Evolutionary conservation across 1,139 yeast genomes (phyloP), one percentile per base, ranked within the genome.

Genomic region (Candida glucosophila): DNA sequence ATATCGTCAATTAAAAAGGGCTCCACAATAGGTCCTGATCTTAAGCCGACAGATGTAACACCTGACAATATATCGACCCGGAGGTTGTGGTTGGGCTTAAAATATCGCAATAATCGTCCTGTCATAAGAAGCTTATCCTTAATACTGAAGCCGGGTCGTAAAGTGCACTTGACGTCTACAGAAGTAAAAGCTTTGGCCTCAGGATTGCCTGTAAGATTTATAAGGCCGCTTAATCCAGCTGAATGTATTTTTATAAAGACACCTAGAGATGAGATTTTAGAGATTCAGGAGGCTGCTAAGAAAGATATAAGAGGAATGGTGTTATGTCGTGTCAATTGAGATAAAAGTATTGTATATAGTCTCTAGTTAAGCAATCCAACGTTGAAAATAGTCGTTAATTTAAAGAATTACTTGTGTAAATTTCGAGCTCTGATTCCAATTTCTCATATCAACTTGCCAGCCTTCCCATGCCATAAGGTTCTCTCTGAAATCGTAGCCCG

Each of bases 1-100:
- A 63, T 92, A 27, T 71, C 86, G 2, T 72, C 86, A 6, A 69
- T 92, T 28, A 93, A 82, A 49, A 71, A 83, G 41, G 99, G 98
- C 4, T 80, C 92, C n/a, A 62, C 73, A 4, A 52, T 68, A n/a
- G 96, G 96, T 1, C 98, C 98, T 11, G 97, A 92, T 50, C 37
- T 56, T 21, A 55, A 47, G 9, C 79, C 82, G 11, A 75, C 73
- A 1, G 94, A 86, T 19, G 85, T 82, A 15, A 86, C 97, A 0
- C 86, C 79, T 22, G 95, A 83, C 48, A 88, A 90, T 47, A 73
- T 90, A 23, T 58, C 94, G 11, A 72, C 92, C 1, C 73, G 98
- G 45, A 70, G 95, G 41, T 67, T 90, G 32, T 90, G 98, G 99
- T 55, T 90, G 12, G 93, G 88, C 2, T 62, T 90, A 47, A 90